Base-by-base conservation (phyloP, 345 rosid genomes). In the Cochlearia excelsa region DNA sequence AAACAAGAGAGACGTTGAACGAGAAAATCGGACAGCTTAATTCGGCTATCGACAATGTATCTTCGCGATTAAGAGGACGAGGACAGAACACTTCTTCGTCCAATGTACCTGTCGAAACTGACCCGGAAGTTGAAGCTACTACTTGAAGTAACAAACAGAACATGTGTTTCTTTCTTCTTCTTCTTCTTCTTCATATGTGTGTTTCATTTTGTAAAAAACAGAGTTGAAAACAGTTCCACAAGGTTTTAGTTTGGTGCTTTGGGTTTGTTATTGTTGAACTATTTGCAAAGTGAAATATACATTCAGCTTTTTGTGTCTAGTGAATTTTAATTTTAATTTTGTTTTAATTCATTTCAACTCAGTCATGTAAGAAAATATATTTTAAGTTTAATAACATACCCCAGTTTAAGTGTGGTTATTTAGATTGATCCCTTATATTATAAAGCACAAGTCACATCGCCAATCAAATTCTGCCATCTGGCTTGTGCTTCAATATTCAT, bases 1-100 rank as follows among this genome's bases (percentile, higher is more conserved):
- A 81, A 61, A 88, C 96, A 51, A 84, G 93, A 78, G 83, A 81
- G 75, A 86, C 96, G 26, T 40, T 88, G 84, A 86, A 86, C 63
- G 84, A 74, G 49, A 92, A 92, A 76, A 81, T 88, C 69, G 75
- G 78, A 74, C 98, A 92, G 65, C 89, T 92, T 55, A 92, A 86
- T 70, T 79, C 84, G 56, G 96, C 96, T 16, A 92, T 92, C 26
- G 96, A 92, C 87, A 84, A 83, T 30, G 88, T 88, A 26, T 86
- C 96, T 26, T 74, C 86, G 7, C 88, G 95, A n/a, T 69, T 92
- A 75, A 83, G 87, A 81, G 95, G 96, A 23, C 88, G 87, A 34
- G 56, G 31, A 45, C 50, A 57, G 60, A 70, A 63, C 45, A 80
- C 66, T 30, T 83, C 71, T 50, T 30, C 75, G 0, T 57, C 81